Conservation (phyloP, 768 basidiomycete genomes). For the Suillus clintonianus region DNA sequence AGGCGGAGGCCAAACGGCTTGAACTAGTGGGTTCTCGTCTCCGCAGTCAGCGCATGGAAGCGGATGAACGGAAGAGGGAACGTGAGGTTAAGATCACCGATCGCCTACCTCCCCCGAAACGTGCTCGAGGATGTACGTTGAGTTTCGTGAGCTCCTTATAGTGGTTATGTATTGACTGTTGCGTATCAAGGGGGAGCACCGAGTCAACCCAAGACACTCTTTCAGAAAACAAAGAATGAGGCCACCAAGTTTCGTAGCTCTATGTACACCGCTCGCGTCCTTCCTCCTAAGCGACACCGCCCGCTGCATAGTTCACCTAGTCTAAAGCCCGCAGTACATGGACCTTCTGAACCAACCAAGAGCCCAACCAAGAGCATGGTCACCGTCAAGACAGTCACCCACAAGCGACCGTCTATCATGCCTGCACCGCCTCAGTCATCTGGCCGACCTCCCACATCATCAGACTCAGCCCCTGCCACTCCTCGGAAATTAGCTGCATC, state of each 20-base stretch:
- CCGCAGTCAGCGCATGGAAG: constrained; percentile 66
- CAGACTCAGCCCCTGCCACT: neutral
- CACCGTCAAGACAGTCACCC: constrained; percentile 51
- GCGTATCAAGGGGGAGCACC: constrained; percentile 37
- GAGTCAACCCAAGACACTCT: constrained; percentile 63
- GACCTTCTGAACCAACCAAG: constrained; percentile 28
- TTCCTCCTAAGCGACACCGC: constrained; percentile 50
- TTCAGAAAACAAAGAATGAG: constrained; percentile 76
- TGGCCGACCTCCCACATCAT: neutral
- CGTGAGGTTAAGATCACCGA: constrained; percentile 77
- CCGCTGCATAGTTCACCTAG: constrained; percentile 38
- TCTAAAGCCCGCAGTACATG: constrained; percentile 36
- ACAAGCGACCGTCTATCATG: constrained; percentile 33
- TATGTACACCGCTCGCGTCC: constrained; percentile 52
- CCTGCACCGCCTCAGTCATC: constrained; percentile 14
- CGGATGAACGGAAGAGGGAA: constrained; percentile 75
- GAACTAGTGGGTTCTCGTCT: constrained; percentile 64
- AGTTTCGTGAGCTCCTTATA: neutral
- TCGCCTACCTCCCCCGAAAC: constrained; percentile 65
- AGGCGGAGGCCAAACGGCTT: constrained; percentile 62
- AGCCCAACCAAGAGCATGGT: constrained; percentile 43
- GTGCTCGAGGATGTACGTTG: constrained; percentile 39
- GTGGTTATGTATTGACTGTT: constrained; percentile 13
- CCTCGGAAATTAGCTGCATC: constrained; percentile 25
- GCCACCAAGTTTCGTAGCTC: constrained; percentile 68